Conservation (phyloP, 192 early-diverging fungal species). For the Phlyctochytrium arcticum region DNA sequence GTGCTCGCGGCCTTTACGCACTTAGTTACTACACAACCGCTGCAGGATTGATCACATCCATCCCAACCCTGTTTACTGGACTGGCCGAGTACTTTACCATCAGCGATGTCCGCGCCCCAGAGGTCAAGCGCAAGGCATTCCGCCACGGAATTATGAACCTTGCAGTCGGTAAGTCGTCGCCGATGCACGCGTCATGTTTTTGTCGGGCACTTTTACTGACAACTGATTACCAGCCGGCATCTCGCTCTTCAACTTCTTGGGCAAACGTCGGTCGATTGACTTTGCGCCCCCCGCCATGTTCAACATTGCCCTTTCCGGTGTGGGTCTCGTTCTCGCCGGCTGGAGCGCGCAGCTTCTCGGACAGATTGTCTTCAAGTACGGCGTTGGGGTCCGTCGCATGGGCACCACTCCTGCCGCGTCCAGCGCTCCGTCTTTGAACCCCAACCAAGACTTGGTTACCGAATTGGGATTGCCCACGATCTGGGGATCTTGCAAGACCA, state of each 20-base stretch:
- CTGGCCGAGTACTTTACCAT: neutral
- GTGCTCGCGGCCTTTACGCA: too few species aligned
- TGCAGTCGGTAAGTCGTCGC: too few species aligned
- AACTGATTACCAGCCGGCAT: too few species aligned
- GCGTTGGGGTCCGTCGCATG: constrained; percentile 20
- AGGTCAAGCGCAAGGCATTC: neutral
- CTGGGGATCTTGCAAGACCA: too few species aligned
- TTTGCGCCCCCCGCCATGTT: constrained; percentile 10
- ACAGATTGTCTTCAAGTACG: constrained; percentile 9
- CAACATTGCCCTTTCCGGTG: constrained; percentile 16
- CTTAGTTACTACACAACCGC: neutral
- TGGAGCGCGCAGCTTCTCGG: constrained; percentile 10
- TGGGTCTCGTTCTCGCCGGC: neutral
- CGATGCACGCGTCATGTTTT: too few species aligned
- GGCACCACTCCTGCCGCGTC: neutral
- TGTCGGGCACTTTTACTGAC: too few species aligned
- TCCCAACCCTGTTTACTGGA: neutral
- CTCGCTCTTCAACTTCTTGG: constrained; percentile 18
- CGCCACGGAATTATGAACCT: neutral
- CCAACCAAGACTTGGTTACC: neutral
- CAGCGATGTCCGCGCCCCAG: neutral
- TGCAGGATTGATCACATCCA: neutral
- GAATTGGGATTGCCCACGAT: neutral
- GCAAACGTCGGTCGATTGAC: constrained; percentile 16
- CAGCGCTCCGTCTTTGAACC: neutral